Base-by-base conservation (phyloP, 2,329 filamentous ascomycete species). In the Cephalotrichum gorgonifer region DNA sequence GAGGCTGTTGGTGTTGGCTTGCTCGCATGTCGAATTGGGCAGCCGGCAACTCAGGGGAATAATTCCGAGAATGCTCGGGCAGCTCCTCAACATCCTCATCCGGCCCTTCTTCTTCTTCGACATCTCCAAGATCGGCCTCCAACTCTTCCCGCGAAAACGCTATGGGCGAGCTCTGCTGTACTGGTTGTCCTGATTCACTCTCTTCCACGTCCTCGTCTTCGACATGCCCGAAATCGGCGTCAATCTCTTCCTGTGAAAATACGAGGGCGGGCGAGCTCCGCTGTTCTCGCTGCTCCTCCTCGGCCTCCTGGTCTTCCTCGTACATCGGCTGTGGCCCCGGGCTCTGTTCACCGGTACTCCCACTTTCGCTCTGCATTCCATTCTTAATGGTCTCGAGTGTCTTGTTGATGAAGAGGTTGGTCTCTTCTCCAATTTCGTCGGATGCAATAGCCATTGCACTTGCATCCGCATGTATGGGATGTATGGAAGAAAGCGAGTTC, bases 381-480 rank as follows among this genome's bases (percentile, higher is more conserved):
- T 49, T 44, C 41, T 11, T 75, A 67, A 79, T 56, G 3, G 72
- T 71, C 54, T 77, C 73, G 7, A 81, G 58, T 0, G 75, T 75
- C 31, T 70, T 71, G 55, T 74, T 78, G 48, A 80, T 76, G 44
- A 81, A 78, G 38, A 74, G 58, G 48, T 71, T 78, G 1, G 77
- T 79, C 28, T 72, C 71, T 17, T 80, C 75, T 4, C 76, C 78
- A 53, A 78, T 66, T 27, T 77, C 73, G 8, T 69, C 64, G 3
- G 66, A 59, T 2, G 59, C 55, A 17, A 61, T 62, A 11, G 50
- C 58, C 62, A 39, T 60, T 59, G 43, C 12, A 11, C n/a, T 15
- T 11, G 30, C 14, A 20, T n/a, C 26, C n/a, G 58, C 54, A 51
- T 60, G 64, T 31, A 66, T 67, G 2, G 63, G 67, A 31, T 71